Conservation (phyloP, 352 stramenopile species). For the Phytophthora pinifolia region DNA sequence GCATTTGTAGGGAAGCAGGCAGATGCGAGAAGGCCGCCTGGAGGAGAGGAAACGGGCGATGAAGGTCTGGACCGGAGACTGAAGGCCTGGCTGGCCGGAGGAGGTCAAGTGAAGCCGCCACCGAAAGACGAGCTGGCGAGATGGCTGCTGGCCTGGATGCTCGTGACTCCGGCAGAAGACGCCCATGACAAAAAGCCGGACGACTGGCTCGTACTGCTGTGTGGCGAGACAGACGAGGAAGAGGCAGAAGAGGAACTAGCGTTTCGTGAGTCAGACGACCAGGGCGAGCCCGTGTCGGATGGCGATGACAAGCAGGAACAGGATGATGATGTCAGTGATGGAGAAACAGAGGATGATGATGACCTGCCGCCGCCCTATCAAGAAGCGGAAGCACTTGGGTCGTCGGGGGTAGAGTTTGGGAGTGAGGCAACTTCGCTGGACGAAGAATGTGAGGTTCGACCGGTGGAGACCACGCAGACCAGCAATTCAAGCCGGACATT, state of each 20-base stretch:
- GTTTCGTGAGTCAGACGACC: constrained; percentile 11
- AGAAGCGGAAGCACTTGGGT: constrained; percentile 6
- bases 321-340: constrained; percentile 6
- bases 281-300: constrained; percentile 1
- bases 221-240: constrained; percentile 25
- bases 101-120: constrained; percentile 27
- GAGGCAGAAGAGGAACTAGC: background rate
- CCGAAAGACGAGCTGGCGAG: constrained; percentile 45
- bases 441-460: constrained; percentile 1
- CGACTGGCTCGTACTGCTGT: constrained; percentile 28
- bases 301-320: background rate
- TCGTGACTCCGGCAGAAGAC: constrained; percentile 12
- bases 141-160: constrained; percentile 64
- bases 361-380: constrained; percentile 30
- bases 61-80: constrained; percentile 23
- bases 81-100: constrained; percentile 34
- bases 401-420: background rate
- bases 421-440: constrained; percentile 1
- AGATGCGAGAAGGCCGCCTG: constrained; percentile 7
- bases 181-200: constrained; percentile 9
- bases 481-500: background rate
- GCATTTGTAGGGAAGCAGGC: constrained; percentile 14
- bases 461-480: background rate
- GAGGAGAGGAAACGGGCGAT: constrained; percentile 11
- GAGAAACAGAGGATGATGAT: constrained; percentile 18